Evolutionary conservation across 148 eudicot species (phyloP), one percentile per base, ranked within the genome.

Genomic region (Talinum fruticosum): DNA sequence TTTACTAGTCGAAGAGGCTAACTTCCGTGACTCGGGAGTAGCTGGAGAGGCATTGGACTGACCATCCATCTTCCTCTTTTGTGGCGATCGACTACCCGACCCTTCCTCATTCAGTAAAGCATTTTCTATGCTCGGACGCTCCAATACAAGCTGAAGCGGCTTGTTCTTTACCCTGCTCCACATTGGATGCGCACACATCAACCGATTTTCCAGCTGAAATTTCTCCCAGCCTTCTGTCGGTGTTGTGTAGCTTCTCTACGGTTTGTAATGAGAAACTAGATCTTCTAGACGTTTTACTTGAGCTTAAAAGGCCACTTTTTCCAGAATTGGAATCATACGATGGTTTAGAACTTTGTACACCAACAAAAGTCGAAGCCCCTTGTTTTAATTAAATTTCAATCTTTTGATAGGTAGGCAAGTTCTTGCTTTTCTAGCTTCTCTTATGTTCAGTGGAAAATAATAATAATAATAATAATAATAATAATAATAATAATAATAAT

Each of bases 21-120:
- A 57, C 70, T 80, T 90, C 72, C 24, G 85, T 41, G 81, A 84
- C 79, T 87, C 86, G 49, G 88, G 72, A 75, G 81, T 83, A 45
- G 75, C 47, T 38, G 24, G 77, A 78, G 91, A 85, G 54, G 75
- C 71, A 82, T 77, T 74, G 26, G 75, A 68, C 16, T 59, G 79
- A 44, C 59, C 67, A 73, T 81, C 89, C 59, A 75, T 66, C 79
- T 81, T 86, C 79, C 92, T 88, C 86, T 89, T 94, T 44, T 65
- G 80, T 61, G 79, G 73, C 51, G 62, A 59, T 5, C 26, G 30
- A 71, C 64, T 45, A 77, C 71, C 76, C 71, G 73, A 66, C 30
- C 41, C 84, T 67, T 73, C 80, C 59, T 78, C 85, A 67, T 70
- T 65, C 51, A 10, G 34, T 8, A 45, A 62, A 15, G 21, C 41